Conservation (phyloP, 169 alveolate genomes). For the Plasmodium cynomolgi region DNA sequence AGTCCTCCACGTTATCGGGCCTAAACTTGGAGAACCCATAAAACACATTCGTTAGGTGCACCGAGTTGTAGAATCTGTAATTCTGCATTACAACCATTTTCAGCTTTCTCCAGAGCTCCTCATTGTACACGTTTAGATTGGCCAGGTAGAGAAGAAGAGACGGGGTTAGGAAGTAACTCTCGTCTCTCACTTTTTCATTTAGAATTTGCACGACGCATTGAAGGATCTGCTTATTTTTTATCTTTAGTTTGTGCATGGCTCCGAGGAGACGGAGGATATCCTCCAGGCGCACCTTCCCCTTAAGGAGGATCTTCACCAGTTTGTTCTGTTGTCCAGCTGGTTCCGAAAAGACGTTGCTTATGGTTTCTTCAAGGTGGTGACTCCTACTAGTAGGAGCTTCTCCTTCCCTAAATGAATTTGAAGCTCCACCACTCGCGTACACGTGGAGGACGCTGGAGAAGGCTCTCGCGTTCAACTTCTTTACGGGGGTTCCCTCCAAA, state of each 20-base stretch:
- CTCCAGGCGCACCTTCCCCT: constrained; percentile 9
- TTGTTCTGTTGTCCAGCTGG: not conserved
- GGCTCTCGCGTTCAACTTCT: constrained; percentile 19
- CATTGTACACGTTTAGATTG: constrained; percentile 32
- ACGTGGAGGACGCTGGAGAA: constrained; percentile 18
- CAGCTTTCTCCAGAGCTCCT: constrained; percentile 25
- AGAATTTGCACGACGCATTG: constrained; percentile 12
- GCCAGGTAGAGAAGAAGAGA: constrained; percentile 34
- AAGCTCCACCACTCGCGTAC: constrained; percentile 4
- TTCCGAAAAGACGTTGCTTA: not conserved
- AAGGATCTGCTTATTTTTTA: constrained; percentile 6
- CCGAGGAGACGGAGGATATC: constrained; percentile 24
- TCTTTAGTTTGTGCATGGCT: constrained; percentile 35
- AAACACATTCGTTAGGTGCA: constrained; percentile 47
- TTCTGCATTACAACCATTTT: constrained; percentile 39
- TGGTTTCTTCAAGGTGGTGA: not conserved
- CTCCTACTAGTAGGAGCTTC: not conserved
- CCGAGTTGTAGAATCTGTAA: constrained; percentile 52
- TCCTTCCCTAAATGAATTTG: not conserved
- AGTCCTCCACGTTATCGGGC: constrained; percentile 20
- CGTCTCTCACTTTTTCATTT: constrained; percentile 21
- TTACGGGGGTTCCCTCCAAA: constrained; percentile 11
- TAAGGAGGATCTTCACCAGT: constrained; percentile 7
- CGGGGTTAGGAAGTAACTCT: constrained; percentile 34
- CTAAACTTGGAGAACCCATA: constrained; percentile 55